These are phyloP conservation scores for Arabidopsis suecica DNA, from an alignment of 345 rosid species.

Conservation along the genomic window DNA sequence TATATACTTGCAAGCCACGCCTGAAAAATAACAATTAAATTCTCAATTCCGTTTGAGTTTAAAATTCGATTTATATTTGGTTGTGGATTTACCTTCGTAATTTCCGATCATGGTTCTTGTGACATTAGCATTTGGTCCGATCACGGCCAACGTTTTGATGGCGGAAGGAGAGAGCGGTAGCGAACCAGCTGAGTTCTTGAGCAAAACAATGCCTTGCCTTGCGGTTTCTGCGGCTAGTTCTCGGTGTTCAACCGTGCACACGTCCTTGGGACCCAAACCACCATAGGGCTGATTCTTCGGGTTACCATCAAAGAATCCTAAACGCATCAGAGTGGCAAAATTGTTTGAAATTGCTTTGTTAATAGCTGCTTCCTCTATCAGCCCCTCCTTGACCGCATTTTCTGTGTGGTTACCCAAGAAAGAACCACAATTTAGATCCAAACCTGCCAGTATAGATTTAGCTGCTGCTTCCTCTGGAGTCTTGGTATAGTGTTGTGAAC, in stretches of 20 bases:
- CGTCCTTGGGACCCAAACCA: slow-evolving; percentile 60
- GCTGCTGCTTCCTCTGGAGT: slow-evolving; percentile 82
- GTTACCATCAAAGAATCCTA: slow-evolving; percentile 71
- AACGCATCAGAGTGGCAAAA: slow-evolving; percentile 65
- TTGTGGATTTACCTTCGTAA: slow-evolving; percentile 56
- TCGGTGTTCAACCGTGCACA: slow-evolving; percentile 54
- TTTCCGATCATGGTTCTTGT: slow-evolving; percentile 68
- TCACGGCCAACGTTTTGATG: slow-evolving; percentile 58
- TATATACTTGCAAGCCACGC: too few relatives aligned
- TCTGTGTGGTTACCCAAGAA: slow-evolving; percentile 58
- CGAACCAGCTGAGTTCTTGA: slow-evolving; percentile 56
- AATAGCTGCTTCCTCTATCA: slow-evolving; percentile 44
- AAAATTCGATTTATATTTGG: too few relatives aligned
- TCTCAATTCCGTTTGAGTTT: too few relatives aligned
- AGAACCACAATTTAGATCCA: slow-evolving; percentile 67
- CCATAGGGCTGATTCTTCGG: slow-evolving; percentile 44
- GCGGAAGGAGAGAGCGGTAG: slow-evolving; percentile 54
- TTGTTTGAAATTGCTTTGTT: slow-evolving; percentile 45
- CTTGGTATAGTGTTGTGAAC: slow-evolving; percentile 58
- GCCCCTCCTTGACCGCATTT: slow-evolving; percentile 52
- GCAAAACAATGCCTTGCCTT: slow-evolving; percentile 75
- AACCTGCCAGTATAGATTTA: slow-evolving; percentile 59
- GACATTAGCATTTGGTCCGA: slow-evolving; percentile 42
- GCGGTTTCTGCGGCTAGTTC: slow-evolving; percentile 63
- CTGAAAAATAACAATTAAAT: too few relatives aligned